Conservation (phyloP, 768 basidiomycete genomes). For the Auricularia cornea region DNA sequence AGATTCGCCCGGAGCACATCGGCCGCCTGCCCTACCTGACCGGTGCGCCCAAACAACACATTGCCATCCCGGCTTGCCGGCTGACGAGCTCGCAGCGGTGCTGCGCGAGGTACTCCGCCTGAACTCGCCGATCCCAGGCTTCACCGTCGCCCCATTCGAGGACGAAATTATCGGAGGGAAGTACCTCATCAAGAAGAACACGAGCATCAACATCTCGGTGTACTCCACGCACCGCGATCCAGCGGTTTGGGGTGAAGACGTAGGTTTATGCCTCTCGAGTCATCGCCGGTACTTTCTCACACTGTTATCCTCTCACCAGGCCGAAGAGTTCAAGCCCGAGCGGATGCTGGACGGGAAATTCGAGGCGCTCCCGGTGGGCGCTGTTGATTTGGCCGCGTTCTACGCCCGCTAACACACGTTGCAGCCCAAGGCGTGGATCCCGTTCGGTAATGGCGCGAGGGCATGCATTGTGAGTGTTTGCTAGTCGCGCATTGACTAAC, state of each 20-base stretch:
- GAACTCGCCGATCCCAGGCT: slow-evolving; percentile 29
- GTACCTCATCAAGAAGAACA: slow-evolving; percentile 30
- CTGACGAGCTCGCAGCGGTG: slow-evolving; percentile 29
- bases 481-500: slow-evolving; percentile 17
- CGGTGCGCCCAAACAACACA: neutral
- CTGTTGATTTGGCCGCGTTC: neutral
- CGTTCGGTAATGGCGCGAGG: slow-evolving; percentile 23
- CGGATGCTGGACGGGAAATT: slow-evolving; percentile 44
- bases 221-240: slow-evolving; percentile 32
- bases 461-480: slow-evolving; percentile 15
- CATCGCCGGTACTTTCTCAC: no score
- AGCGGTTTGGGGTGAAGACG: slow-evolving; percentile 42
- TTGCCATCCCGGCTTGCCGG: no score
- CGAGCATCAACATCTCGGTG: slow-evolving; percentile 21
- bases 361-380: slow-evolving; percentile 34
- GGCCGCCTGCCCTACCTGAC: slow-evolving; percentile 34
- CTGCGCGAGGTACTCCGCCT: slow-evolving; percentile 29
- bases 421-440: slow-evolving; percentile 37
- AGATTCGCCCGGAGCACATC: slow-evolving; percentile 32
- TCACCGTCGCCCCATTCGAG: slow-evolving; percentile 25
- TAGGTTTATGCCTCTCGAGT: slow-evolving; percentile 16
- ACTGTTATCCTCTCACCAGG: slow-evolving; percentile 12
- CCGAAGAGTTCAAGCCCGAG: slow-evolving; percentile 37
- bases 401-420: neutral
- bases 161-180: slow-evolving; percentile 35